Conservation (phyloP, 2,329 filamentous ascomycete species). For the Fusarium abutilonis region DNA sequence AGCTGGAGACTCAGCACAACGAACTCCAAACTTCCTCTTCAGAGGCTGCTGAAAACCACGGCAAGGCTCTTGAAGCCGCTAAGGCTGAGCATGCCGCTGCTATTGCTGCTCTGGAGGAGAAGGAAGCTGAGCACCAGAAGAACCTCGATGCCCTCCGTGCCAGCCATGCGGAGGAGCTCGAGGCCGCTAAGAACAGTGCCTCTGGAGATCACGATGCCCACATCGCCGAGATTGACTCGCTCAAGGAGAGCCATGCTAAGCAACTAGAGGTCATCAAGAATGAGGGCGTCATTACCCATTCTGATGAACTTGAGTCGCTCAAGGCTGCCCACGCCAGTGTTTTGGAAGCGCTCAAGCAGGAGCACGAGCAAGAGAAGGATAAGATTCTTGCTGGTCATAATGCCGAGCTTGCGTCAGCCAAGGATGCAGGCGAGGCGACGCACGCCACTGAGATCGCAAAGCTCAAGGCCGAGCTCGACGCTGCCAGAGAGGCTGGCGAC, state of each 20-base stretch:
- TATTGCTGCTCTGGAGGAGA: constrained; percentile 59
- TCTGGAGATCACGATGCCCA: constrained; percentile 61
- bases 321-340: constrained; percentile 57
- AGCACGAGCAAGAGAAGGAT: constrained; percentile 53
- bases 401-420: constrained; percentile 46
- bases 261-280: constrained; percentile 57
- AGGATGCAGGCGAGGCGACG: constrained; percentile 45
- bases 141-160: constrained; percentile 65
- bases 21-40: constrained; percentile 56
- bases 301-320: constrained; percentile 55
- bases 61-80: constrained; percentile 55
- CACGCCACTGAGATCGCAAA: constrained; percentile 46
- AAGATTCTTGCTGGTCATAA: constrained; percentile 46
- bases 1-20: constrained; percentile 66
- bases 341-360: constrained; percentile 56
- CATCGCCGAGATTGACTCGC: constrained; percentile 61
- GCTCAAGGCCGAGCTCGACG: constrained; percentile 46
- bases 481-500: constrained; percentile 48
- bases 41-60: constrained; percentile 53
- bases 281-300: constrained; percentile 54
- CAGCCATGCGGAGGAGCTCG: constrained; percentile 67
- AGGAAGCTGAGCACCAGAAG: constrained; percentile 63
- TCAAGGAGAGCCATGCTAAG: constrained; percentile 65
- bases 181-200: constrained; percentile 63
- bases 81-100: constrained; percentile 57